Percentiles rank a stretch among this genome's conserved stretches.
phyloP scores from a whole-genome alignment of 257 asterid species.

The Fraxinus cuspidata region DNA sequence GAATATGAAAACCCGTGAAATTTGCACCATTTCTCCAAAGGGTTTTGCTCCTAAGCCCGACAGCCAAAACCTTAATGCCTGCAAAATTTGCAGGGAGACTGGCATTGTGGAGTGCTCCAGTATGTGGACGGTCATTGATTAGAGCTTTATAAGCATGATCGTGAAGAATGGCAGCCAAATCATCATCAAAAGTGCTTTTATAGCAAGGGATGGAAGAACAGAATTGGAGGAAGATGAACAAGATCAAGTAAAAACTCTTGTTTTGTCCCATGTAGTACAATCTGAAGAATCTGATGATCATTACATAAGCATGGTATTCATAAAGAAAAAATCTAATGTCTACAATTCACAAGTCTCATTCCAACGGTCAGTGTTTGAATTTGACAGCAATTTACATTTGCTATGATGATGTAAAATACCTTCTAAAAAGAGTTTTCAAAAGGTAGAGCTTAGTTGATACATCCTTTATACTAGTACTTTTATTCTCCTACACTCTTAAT shows the following conservation, averaged over 20 bases:
- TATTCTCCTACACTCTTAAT: no score
- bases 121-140: slow-evolving; percentile 51
- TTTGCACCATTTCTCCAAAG: slow-evolving; percentile 66
- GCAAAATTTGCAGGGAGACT: slow-evolving; percentile 61
- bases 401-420: slow-evolving; percentile 13
- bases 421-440: no score
- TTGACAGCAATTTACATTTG: neutral
- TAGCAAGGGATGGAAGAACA: slow-evolving; percentile 33
- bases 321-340: neutral
- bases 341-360: neutral
- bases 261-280: slow-evolving; percentile 31
- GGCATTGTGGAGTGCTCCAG: slow-evolving; percentile 60
- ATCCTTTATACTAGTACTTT: no score
- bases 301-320: slow-evolving; percentile 6
- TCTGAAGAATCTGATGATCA: slow-evolving; percentile 18
- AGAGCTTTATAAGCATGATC: slow-evolving; percentile 54
- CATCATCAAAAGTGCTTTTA: slow-evolving; percentile 34
- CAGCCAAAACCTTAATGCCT: slow-evolving; percentile 58
- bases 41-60: slow-evolving; percentile 69
- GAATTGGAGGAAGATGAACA: slow-evolving; percentile 36
- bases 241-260: slow-evolving; percentile 24
- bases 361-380: slow-evolving; percentile 16
- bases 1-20: slow-evolving; percentile 56
- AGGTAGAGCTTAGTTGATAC: no score
- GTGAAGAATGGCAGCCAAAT: slow-evolving; percentile 56